phyloP scores from a whole-genome alignment of 106 monocot genomes.

The Dendrobium catenatum region DNA sequence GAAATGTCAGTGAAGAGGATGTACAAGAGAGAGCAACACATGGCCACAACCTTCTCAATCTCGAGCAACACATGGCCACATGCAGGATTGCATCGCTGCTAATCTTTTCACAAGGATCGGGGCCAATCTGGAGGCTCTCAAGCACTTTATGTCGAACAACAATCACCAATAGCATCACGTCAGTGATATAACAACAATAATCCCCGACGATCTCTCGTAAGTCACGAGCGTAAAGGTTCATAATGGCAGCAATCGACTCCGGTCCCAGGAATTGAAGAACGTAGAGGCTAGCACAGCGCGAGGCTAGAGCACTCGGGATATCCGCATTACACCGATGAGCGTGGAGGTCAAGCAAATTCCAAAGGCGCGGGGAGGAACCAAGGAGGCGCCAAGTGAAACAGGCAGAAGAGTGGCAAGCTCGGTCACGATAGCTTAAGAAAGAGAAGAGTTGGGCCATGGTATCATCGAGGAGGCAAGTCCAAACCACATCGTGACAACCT shows the following conservation, averaged over 20 bases:
- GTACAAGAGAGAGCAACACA: too few relatives aligned
- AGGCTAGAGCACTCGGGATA: slow-evolving; percentile 36
- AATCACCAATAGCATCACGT: slow-evolving; percentile 16
- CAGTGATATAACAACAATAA: slow-evolving; percentile 18
- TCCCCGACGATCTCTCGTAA: slow-evolving; percentile 12
- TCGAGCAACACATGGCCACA: slow-evolving; percentile 16
- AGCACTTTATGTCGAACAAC: slow-evolving; percentile 16
- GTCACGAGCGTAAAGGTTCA: slow-evolving; percentile 8
- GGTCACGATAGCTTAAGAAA: slow-evolving; percentile 79
- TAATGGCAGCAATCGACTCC: slow-evolving; percentile 16
- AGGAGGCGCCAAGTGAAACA: slow-evolving; percentile 68
- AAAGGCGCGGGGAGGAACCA: slow-evolving; percentile 67
- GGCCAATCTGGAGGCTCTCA: slow-evolving; percentile 18
- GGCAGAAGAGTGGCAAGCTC: slow-evolving; percentile 69
- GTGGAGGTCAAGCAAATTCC: slow-evolving; percentile 75
- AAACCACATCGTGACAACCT: slow-evolving; percentile 30
- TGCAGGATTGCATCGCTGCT: slow-evolving; percentile 17
- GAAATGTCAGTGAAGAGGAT: slow-evolving; percentile 58
- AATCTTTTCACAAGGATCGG: slow-evolving; percentile 14
- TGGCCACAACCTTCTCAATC: slow-evolving; percentile 11
- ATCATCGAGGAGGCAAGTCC: slow-evolving; percentile 78
- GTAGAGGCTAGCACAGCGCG: too few relatives aligned
- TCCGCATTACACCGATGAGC: slow-evolving; percentile 37
- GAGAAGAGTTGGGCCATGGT: slow-evolving; percentile 70
- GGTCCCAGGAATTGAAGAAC: slow-evolving; percentile 35